A percentile compares a stretch with the other conserved stretches of the same genome.
phyloP scores from a whole-genome alignment of 140 eudicot species.

The Flaveria floridana region DNA sequence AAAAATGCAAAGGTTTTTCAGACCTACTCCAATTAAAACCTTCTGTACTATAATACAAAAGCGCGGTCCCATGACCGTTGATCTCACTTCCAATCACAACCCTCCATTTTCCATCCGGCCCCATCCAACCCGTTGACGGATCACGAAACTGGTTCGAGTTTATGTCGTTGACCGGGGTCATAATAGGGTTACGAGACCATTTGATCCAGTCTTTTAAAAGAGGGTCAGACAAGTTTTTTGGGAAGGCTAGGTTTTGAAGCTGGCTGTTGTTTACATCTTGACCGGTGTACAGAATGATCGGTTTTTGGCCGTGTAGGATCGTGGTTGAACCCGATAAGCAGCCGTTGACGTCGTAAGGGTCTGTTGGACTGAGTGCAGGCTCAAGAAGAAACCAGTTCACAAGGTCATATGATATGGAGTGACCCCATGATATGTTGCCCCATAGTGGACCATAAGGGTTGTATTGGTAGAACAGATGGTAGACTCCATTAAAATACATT shows the following conservation, averaged over 20 bases:
- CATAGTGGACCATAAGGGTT: slow-evolving; percentile 52
- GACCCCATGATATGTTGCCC: slow-evolving; percentile 65
- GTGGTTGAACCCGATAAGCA: slow-evolving; percentile 63
- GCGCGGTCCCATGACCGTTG: slow-evolving; percentile 44
- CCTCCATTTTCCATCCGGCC: slow-evolving; percentile 55
- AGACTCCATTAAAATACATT: slow-evolving; percentile 58
- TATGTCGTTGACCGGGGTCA: slow-evolving; percentile 33
- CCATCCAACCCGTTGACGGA: slow-evolving; percentile 62
- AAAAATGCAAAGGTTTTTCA: slow-evolving; percentile 40
- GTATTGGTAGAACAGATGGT: slow-evolving; percentile 64
- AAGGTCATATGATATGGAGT: slow-evolving; percentile 59
- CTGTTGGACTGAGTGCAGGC: slow-evolving; percentile 44
- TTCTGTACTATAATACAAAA: slow-evolving; percentile 44
- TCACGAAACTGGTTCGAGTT: slow-evolving; percentile 43
- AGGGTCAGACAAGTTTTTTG: slow-evolving; percentile 56
- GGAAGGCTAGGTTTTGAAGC: slow-evolving; percentile 58
- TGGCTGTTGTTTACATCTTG: slow-evolving; percentile 34
- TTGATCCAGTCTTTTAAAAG: slow-evolving; percentile 50
- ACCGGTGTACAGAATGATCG: slow-evolving; percentile 54
- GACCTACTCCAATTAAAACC: slow-evolving; percentile 48
- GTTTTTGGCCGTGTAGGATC: slow-evolving; percentile 44
- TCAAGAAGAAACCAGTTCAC: slow-evolving; percentile 56
- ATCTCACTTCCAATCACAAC: slow-evolving; percentile 45
- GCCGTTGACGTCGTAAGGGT: slow-evolving; percentile 46
- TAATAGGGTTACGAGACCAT: slow-evolving; percentile 45